Percentiles rank a stretch among this genome's conserved stretches.
phyloP scores from a whole-genome alignment of 768 basidiomycete species.

The Russula griseocarnosa region DNA sequence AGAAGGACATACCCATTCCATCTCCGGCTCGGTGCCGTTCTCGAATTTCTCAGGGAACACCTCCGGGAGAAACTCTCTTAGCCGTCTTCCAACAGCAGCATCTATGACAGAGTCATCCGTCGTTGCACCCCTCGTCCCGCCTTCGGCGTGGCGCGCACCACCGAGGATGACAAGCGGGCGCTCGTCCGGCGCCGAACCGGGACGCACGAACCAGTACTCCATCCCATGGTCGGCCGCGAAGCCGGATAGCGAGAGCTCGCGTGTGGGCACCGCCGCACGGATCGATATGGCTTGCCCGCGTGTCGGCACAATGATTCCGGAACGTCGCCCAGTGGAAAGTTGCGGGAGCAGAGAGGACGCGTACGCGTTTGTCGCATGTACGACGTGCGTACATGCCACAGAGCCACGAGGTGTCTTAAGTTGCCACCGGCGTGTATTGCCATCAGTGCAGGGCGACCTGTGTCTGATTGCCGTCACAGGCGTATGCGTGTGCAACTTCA shows the following conservation, averaged over 20 bases:
- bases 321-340: slow-evolving; percentile 42
- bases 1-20: slow-evolving; percentile 67
- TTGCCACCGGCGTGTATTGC: slow-evolving; percentile 43
- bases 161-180: slow-evolving; percentile 68
- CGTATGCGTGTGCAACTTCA: slow-evolving; percentile 68
- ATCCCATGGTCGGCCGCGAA: slow-evolving; percentile 43
- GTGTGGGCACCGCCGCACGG: slow-evolving; percentile 40
- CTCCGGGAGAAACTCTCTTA: slow-evolving; percentile 58
- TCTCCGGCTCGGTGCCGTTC: slow-evolving; percentile 50
- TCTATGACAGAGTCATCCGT: slow-evolving; percentile 58
- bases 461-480: slow-evolving; percentile 47
- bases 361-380: slow-evolving; percentile 89
- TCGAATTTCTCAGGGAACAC: slow-evolving; percentile 56
- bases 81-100: slow-evolving; percentile 41
- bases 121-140: slow-evolving; percentile 47
- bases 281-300: slow-evolving; percentile 63
- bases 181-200: slow-evolving; percentile 34
- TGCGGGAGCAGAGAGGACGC: slow-evolving; percentile 72
- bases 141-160: slow-evolving; percentile 52
- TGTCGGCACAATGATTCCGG: slow-evolving; percentile 57
- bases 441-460: slow-evolving; percentile 35
- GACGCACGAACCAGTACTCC: slow-evolving; percentile 85
- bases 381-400: slow-evolving; percentile 55
- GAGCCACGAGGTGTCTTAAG: slow-evolving; percentile 64
- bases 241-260: slow-evolving; percentile 40